A percentile compares a stretch with the other conserved stretches of the same genome.
phyloP scores from a whole-genome alignment of 179 eudicot genomes.

The Carnegiea gigantea region DNA sequence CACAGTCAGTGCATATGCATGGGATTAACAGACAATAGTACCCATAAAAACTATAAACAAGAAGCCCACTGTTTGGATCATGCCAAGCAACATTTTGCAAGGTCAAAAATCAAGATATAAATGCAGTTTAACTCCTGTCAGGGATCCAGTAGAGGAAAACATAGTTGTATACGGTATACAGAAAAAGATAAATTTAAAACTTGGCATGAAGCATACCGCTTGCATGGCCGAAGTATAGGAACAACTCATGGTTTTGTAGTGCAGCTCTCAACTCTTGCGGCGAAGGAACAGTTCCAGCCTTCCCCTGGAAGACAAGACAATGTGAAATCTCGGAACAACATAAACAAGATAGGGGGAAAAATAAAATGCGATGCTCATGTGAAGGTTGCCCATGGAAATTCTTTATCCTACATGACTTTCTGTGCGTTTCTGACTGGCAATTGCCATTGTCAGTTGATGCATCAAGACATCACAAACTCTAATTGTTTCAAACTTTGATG shows the following conservation, averaged over 20 bases:
- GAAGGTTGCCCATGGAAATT: not conserved
- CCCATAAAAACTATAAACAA: too few relatives aligned
- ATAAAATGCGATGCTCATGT: not conserved
- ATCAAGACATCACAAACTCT: not conserved
- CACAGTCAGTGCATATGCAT: conserved; percentile 9
- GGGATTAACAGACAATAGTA: not conserved
- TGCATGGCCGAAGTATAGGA: conserved; percentile 90
- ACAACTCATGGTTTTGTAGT: conserved; percentile 70
- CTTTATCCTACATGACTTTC: not conserved
- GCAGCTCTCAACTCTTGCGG: conserved; percentile 68
- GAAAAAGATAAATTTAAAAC: not conserved
- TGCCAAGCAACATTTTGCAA: too few relatives aligned
- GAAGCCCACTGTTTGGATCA: too few relatives aligned
- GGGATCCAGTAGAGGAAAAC: too few relatives aligned
- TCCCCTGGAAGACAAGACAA: conserved; percentile 53
- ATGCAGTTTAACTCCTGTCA: too few relatives aligned
- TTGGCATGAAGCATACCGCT: conserved; percentile 57
- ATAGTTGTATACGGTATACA: not conserved
- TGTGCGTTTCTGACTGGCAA: too few relatives aligned
- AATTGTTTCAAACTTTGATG: not conserved
- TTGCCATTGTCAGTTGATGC: not conserved
- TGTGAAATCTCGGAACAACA: too few relatives aligned
- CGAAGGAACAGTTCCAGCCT: conserved; percentile 64
- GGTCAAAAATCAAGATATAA: too few relatives aligned
- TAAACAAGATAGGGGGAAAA: not conserved